A percentile compares a stretch with the other conserved stretches of the same genome.
Conservation (phyloP, 2,329 filamentous ascomycete species). For the Dryadomyces quercus-mongolicae region DNA sequence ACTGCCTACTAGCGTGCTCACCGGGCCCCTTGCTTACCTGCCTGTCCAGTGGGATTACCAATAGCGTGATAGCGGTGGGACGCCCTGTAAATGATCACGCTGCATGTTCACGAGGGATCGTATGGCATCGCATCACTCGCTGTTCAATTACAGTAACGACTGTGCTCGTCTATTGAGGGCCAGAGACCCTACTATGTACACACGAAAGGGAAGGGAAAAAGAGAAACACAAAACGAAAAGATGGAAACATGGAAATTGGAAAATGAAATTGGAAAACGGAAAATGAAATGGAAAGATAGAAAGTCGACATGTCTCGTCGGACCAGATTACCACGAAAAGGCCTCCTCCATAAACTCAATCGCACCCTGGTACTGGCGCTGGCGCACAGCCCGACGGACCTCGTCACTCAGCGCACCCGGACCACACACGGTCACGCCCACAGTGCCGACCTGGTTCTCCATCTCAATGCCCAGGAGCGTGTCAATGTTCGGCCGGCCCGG, state of each 20-base stretch:
- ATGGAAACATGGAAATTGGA: background rate
- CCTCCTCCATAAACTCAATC: slow-evolving; percentile 71
- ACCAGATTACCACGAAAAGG: slow-evolving; percentile 48
- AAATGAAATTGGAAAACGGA: background rate
- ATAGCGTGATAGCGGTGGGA: background rate
- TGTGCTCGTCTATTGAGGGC: background rate
- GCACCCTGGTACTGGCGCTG: slow-evolving; percentile 50
- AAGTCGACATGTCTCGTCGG: too few species aligned
- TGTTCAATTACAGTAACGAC: background rate
- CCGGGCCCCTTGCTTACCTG: too few species aligned
- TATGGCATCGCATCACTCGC: too few species aligned
- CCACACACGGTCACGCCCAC: slow-evolving; percentile 67
- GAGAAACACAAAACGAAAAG: background rate
- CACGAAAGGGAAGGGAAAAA: background rate
- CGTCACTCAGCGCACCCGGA: slow-evolving; percentile 60
- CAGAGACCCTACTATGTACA: background rate
- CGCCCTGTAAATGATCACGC: too few species aligned
- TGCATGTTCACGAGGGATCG: too few species aligned
- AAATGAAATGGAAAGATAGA: too few species aligned
- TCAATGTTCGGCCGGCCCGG: slow-evolving; percentile 65
- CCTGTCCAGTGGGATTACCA: too few species aligned
- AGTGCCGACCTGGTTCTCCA: slow-evolving; percentile 61
- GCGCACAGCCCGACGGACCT: slow-evolving; percentile 57
- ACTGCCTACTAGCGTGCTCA: background rate
- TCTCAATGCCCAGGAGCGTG: slow-evolving; percentile 59